Evolutionary conservation across 345 rosid species (phyloP).

Genomic region (Cardamine chenopodiifolia): DNA sequence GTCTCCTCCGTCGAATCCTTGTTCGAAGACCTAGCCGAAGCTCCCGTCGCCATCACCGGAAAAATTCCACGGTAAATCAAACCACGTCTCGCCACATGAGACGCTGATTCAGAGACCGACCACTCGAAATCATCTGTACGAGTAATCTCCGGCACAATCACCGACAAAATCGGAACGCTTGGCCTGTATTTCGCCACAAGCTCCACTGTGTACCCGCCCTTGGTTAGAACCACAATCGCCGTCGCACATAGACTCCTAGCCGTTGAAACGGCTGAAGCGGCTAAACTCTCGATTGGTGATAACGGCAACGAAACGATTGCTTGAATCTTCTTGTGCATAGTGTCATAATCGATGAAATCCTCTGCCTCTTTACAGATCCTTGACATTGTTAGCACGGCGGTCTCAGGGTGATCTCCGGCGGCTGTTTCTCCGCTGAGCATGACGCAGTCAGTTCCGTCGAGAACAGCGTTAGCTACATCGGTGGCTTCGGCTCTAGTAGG

Average conservation of each 20-base stretch:
- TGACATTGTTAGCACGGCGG: conserved; percentile 65
- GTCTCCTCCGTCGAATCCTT: conserved; percentile 60
- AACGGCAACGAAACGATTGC: conserved; percentile 54
- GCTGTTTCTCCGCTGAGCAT: conserved; percentile 84
- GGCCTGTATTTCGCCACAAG: conserved; percentile 68
- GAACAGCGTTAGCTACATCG: conserved; percentile 79
- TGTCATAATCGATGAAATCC: conserved; percentile 52
- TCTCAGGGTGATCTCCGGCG: conserved; percentile 67
- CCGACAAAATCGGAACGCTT: conserved; percentile 57
- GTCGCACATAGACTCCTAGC: conserved; percentile 52
- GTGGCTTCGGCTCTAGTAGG: conserved; percentile 83
- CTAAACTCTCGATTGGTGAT: conserved; percentile 60
- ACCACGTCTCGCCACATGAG: conserved; percentile 57
- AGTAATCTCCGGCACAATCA: conserved; percentile 53
- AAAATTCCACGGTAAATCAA: conserved; percentile 60
- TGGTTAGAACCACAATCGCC: conserved; percentile 61
- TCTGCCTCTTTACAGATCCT: conserved; percentile 70
- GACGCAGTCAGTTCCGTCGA: conserved; percentile 75
- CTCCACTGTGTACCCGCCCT: conserved; percentile 61
- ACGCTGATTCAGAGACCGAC: conserved; percentile 54
- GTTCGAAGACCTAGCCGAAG: conserved; percentile 50
- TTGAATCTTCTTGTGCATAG: conserved; percentile 52
- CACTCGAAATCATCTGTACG: conserved; percentile 52
- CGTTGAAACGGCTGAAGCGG: conserved; percentile 60
- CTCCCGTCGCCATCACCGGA: conserved; percentile 55